phyloP scores from a whole-genome alignment of 2,329 filamentous ascomycete genomes.

The Nemania sp. region DNA sequence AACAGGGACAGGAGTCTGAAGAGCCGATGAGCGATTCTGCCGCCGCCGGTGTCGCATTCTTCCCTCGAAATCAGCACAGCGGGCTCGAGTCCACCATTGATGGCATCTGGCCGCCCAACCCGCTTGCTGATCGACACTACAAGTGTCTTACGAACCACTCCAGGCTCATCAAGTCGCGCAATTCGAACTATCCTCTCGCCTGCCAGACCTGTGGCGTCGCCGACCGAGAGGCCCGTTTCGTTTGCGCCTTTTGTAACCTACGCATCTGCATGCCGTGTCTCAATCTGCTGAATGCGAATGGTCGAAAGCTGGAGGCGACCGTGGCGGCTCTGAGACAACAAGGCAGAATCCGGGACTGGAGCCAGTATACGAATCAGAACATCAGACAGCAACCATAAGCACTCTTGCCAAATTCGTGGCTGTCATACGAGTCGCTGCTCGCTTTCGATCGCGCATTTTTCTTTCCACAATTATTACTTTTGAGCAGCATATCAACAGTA shows the following conservation, averaged over 20 bases:
- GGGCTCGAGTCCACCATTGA: slow-evolving; percentile 13
- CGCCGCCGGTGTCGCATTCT: slow-evolving; percentile 28
- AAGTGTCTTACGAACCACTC: slow-evolving; percentile 53
- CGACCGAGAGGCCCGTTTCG: slow-evolving; percentile 50
- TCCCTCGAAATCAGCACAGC: slow-evolving; percentile 26
- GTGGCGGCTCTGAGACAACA: slow-evolving; percentile 40
- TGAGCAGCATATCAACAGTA: neutral
- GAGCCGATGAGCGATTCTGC: slow-evolving; percentile 13
- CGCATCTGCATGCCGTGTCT: slow-evolving; percentile 56
- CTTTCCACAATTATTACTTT: neutral
- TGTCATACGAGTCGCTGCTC: neutral
- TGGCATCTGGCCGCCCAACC: slow-evolving; percentile 41
- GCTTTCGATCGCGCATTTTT: neutral
- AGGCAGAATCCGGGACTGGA: slow-evolving; percentile 21
- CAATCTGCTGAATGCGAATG: slow-evolving; percentile 45
- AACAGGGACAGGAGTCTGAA: slow-evolving; percentile 10
- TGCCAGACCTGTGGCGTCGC: slow-evolving; percentile 57
- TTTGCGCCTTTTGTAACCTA: slow-evolving; percentile 55
- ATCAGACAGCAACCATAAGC: neutral
- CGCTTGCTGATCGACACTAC: slow-evolving; percentile 46
- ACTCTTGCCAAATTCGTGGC: neutral
- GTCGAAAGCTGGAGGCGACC: slow-evolving; percentile 49
- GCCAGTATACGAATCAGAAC: slow-evolving; percentile 9
- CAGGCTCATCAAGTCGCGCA: slow-evolving; percentile 52
- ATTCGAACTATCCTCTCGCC: slow-evolving; percentile 53